phyloP scores from a whole-genome alignment of 768 basidiomycete genomes.

The Phlebiopsis flavidoalba region DNA sequence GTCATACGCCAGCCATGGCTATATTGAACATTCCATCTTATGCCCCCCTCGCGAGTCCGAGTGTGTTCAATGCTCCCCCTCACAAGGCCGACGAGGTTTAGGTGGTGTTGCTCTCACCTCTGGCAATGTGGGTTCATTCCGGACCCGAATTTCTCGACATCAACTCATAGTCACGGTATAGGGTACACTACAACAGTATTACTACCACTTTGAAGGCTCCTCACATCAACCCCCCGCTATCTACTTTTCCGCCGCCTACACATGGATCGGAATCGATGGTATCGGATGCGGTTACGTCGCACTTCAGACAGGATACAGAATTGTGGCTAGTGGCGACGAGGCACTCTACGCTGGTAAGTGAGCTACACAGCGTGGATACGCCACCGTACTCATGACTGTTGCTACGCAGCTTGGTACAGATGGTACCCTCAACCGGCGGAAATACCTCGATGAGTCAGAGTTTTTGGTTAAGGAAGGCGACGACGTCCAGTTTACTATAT shows the following conservation, averaged over 20 bases:
- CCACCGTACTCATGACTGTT: background rate
- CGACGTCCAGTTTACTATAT: background rate
- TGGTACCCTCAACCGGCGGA: background rate
- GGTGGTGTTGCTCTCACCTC: background rate
- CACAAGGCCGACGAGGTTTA: background rate
- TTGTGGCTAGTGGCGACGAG: background rate
- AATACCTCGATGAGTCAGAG: background rate
- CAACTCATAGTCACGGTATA: background rate
- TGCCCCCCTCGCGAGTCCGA: no score
- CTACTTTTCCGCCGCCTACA: background rate
- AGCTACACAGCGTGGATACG: background rate
- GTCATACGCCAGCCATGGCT: no score
- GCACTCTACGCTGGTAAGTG: background rate
- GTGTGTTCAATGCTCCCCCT: no score
- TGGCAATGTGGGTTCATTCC: background rate
- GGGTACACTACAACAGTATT: background rate
- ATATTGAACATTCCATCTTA: no score
- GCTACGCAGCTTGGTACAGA: background rate
- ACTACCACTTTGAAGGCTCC: background rate
- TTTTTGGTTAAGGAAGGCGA: background rate
- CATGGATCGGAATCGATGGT: background rate
- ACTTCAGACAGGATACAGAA: background rate
- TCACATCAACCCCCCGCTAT: background rate
- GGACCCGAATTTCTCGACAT: background rate
- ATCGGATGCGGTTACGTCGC: background rate